Evolutionary conservation across 106 monocot genomes (phyloP).

Genomic region (Xerophyta viscosa): DNA sequence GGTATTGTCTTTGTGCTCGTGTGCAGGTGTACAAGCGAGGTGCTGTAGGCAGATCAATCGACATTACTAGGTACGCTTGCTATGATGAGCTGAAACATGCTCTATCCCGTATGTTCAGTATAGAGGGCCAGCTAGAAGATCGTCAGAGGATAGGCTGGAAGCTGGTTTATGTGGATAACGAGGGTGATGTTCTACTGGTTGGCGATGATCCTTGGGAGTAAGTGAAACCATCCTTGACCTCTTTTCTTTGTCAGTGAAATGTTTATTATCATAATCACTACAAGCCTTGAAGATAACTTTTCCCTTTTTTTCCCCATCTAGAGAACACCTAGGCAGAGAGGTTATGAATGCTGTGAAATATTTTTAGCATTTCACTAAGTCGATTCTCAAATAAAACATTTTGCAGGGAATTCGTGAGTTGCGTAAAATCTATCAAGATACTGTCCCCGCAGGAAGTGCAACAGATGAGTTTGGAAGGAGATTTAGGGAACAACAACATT

Average conservation of each 20-base stretch:
- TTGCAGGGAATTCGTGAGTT: constrained; percentile 77
- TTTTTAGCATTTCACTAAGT: too few relatives aligned
- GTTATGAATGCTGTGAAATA: too few relatives aligned
- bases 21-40: constrained; percentile 85
- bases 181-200: constrained; percentile 81
- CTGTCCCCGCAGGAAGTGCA: constrained; percentile 78
- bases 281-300: not conserved
- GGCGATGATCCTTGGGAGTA: constrained; percentile 99
- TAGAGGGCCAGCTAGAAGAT: constrained; percentile 87
- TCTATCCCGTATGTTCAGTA: constrained; percentile 94
- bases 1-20: not conserved
- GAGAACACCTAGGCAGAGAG: too few relatives aligned
- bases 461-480: constrained; percentile 76
- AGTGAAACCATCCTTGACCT: constrained; percentile 34
- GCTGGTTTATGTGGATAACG: constrained; percentile 93
- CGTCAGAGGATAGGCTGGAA: constrained; percentile 90
- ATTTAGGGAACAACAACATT: constrained; percentile 38
- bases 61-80: constrained; percentile 66
- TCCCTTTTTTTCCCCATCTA: too few relatives aligned
- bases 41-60: constrained; percentile 92
- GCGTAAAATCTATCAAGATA: constrained; percentile 59
- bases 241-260: not conserved
- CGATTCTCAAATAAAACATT: too few relatives aligned
- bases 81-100: constrained; percentile 89
- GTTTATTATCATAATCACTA: not conserved